Percentiles rank a stretch among this genome's conserved stretches.
Conservation (phyloP, 805 yeast species). For the Sugiyamaella valdiviana region DNA sequence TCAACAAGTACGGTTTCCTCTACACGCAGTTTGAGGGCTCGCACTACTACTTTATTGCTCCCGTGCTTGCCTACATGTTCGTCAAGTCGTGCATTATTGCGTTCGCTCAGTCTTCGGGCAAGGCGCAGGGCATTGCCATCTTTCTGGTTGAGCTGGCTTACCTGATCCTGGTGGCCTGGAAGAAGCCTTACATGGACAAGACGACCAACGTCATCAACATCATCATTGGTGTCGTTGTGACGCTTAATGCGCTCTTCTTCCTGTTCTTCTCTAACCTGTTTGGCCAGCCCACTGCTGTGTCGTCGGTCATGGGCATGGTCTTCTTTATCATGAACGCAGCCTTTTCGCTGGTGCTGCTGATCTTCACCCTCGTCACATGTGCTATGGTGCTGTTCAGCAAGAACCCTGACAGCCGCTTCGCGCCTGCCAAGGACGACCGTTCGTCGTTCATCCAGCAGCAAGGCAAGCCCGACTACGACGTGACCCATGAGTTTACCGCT, state of each 20-base stretch:
- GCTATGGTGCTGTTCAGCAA: slow-evolving; percentile 60
- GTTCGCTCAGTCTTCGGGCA: slow-evolving; percentile 74
- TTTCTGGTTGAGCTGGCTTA: slow-evolving; percentile 72
- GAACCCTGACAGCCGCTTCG: slow-evolving; percentile 84
- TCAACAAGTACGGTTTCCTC: slow-evolving; percentile 79
- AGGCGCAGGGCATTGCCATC: slow-evolving; percentile 69
- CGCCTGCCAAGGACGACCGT: slow-evolving; percentile 88
- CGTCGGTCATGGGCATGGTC: slow-evolving; percentile 86
- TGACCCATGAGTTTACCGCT: slow-evolving; percentile 47
- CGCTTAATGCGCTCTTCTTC: slow-evolving; percentile 77
- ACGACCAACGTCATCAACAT: slow-evolving; percentile 76
- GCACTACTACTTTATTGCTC: slow-evolving; percentile 77
- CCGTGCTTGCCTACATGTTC: slow-evolving; percentile 53
- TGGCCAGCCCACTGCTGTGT: slow-evolving; percentile 70
- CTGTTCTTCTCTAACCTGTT: slow-evolving; percentile 79
- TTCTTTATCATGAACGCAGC: slow-evolving; percentile 88
- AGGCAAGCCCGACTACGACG: slow-evolving; percentile 37
- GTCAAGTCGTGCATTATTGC: slow-evolving; percentile 69
- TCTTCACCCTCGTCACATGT: slow-evolving; percentile 63
- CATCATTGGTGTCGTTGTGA: slow-evolving; percentile 61
- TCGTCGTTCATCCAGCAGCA: slow-evolving; percentile 55
- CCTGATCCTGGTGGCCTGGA: slow-evolving; percentile 55
- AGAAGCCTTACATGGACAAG: slow-evolving; percentile 72
- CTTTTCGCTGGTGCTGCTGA: slow-evolving; percentile 65
- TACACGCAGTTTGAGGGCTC: slow-evolving; percentile 83